These are phyloP conservation scores for Cladochytrium replicatum DNA, from an alignment of 192 early-diverging fungal genomes.

Conservation along the genomic window DNA sequence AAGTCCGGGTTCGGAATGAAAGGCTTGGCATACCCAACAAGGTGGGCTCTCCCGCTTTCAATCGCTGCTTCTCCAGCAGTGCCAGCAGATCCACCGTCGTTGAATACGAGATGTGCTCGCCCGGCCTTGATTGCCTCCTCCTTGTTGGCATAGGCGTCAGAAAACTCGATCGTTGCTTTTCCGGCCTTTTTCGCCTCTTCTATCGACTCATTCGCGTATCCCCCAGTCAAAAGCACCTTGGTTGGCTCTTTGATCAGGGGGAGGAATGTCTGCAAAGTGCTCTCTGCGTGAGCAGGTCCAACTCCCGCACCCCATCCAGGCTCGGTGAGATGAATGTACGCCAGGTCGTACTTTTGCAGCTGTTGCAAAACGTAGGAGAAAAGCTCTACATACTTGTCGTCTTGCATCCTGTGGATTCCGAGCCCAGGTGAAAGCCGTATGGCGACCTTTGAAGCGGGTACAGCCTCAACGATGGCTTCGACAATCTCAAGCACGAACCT, in stretches of 20 bases:
- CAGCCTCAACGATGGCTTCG: constrained; percentile 22
- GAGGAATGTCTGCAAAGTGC: no score
- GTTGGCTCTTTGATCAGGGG: constrained; percentile 8
- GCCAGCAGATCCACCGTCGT: no score
- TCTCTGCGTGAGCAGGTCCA: no score
- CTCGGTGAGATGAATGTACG: background rate
- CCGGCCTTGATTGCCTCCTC: no score
- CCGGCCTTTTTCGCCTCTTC: no score
- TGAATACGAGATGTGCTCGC: no score
- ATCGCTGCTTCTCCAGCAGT: no score
- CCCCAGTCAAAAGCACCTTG: constrained; percentile 19
- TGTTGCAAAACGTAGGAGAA: background rate
- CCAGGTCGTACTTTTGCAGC: background rate
- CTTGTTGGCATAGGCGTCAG: no score
- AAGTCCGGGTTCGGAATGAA: constrained; percentile 45
- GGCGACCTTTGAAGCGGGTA: constrained; percentile 23
- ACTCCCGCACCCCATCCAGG: no score
- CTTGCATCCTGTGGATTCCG: background rate
- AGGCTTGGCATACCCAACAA: constrained; percentile 27
- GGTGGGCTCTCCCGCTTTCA: constrained; percentile 15
- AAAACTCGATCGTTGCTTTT: no score
- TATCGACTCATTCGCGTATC: constrained; percentile 20
- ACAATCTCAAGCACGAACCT: constrained; percentile 65
- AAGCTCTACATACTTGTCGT: background rate
- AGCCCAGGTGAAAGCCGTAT: constrained; percentile 26